A percentile compares a stretch with the other conserved stretches of the same genome.
These are phyloP conservation scores for Tothia fuscella DNA, from an alignment of 2,329 filamentous ascomycete species.

Conservation along the genomic window DNA sequence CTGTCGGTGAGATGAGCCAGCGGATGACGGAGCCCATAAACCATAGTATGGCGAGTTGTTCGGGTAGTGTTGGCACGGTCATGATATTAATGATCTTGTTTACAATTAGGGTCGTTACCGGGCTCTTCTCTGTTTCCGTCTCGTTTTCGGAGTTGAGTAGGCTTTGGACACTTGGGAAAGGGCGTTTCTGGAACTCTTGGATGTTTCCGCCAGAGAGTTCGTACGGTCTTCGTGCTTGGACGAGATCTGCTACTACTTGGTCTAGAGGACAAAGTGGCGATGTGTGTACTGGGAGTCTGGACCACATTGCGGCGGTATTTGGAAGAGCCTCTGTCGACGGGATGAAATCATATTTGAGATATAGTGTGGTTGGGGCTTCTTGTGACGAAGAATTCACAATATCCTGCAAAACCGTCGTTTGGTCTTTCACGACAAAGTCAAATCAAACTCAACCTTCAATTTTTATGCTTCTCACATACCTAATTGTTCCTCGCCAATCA, in stretches of 20 bases:
- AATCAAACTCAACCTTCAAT: neutral
- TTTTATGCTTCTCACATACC: neutral
- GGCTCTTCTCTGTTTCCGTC: neutral
- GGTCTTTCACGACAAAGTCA: neutral
- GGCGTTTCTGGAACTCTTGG: neutral
- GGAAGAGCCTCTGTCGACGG: neutral
- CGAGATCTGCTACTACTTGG: neutral
- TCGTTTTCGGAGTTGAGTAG: neutral
- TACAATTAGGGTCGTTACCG: neutral
- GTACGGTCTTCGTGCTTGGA: neutral
- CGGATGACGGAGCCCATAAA: slow-evolving; percentile 4
- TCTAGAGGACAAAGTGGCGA: neutral
- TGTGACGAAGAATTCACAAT: neutral
- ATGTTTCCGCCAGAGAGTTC: neutral
- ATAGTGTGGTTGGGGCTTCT: neutral
- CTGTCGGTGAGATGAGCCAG: neutral
- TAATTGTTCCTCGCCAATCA: neutral
- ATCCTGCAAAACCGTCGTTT: neutral
- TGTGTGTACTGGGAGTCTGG: neutral
- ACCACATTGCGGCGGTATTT: neutral
- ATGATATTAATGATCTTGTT: neutral
- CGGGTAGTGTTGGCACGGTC: slow-evolving; percentile 1
- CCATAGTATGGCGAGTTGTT: neutral
- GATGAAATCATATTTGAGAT: neutral
- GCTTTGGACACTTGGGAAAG: neutral